A percentile compares a stretch with the other conserved stretches of the same genome.
Conservation (phyloP, 2,329 filamentous ascomycete genomes). For the Colletotrichum sp. region DNA sequence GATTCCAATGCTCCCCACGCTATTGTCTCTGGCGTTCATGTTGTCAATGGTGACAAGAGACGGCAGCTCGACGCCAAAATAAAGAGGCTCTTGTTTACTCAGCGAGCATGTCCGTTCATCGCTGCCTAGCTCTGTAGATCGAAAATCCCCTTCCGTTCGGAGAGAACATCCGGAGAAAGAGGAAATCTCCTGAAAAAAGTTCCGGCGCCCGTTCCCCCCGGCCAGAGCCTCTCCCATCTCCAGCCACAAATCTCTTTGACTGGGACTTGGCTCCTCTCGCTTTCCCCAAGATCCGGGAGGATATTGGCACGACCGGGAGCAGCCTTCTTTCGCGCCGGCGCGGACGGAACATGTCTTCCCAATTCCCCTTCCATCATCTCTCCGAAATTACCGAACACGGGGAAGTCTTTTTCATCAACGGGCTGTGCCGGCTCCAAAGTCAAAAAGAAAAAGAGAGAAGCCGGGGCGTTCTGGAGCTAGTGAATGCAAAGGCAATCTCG, state of each 20-base stretch:
- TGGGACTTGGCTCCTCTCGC: neutral
- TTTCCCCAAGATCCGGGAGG: neutral
- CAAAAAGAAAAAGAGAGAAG: neutral
- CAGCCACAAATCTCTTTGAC: neutral
- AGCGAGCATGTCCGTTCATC: neutral
- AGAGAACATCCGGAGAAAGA: neutral
- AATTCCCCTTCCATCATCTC: neutral
- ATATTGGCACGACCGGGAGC: slow-evolving; percentile 9
- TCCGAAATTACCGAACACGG: neutral
- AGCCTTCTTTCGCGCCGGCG: neutral
- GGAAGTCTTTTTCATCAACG: neutral
- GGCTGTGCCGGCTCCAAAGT: neutral
- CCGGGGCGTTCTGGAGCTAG: neutral
- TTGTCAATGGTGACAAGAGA: neutral
- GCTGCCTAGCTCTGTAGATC: neutral
- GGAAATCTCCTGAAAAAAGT: neutral
- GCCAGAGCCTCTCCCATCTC: neutral
- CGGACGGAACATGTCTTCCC: neutral
- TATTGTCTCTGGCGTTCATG: neutral
- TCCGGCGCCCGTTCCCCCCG: neutral
- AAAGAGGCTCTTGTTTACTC: neutral
- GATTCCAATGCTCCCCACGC: neutral
- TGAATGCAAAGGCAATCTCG: neutral
- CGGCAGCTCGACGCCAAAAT: neutral
- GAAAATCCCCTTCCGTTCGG: neutral